Evolutionary conservation across 345 rosid genomes (phyloP), one percentile per base, ranked within the genome.

Genomic region (Adansonia digitata): DNA sequence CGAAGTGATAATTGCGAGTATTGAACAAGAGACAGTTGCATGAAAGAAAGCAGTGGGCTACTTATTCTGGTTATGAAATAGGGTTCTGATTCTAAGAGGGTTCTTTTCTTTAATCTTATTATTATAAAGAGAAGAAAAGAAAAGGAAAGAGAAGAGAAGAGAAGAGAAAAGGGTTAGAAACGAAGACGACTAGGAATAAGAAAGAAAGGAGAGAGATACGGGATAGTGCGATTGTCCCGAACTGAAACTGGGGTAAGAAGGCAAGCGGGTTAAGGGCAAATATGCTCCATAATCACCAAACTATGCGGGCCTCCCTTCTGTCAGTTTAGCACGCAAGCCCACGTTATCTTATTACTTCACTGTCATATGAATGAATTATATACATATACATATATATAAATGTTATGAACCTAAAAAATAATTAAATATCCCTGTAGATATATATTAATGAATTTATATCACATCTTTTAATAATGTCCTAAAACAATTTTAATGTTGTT

Each of bases 1-100:
- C 18, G 8, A 49, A 14, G 5, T 74, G 22, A 18, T 15, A 0
- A 18, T 48, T 31, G n/a, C 27, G 69, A 63, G 40, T 48, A 63
- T 20, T 18, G 29, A 56, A 9, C 26, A 69, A 60, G 75, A 79
- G 93, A 88, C 88, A 81, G 77, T 78, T 84, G 86, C 89, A 85
- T 87, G 91, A 88, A 88, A 85, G 75, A 77, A 85, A 82, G 85
- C 75, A 72, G 87, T 81, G 90, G 92, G 84, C 82, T 83, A 78
- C n/a, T 56, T 34, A 56, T 74, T 77, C 17, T 68, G 66, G 69
- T 78, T 70, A 71, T 74, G 81, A 80, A 71, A 80, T 81, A 87
- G 80, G 72, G 42, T 56, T 26, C 4, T 8, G 2, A 6, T 12
- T 15, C 24, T 3, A 24, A 55, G 8, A 1, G 2, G 5, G 13